A percentile compares a stretch with the other conserved stretches of the same genome.
phyloP scores from a whole-genome alignment of 2,329 filamentous ascomycete genomes.

The Talaromyces sp. region DNA sequence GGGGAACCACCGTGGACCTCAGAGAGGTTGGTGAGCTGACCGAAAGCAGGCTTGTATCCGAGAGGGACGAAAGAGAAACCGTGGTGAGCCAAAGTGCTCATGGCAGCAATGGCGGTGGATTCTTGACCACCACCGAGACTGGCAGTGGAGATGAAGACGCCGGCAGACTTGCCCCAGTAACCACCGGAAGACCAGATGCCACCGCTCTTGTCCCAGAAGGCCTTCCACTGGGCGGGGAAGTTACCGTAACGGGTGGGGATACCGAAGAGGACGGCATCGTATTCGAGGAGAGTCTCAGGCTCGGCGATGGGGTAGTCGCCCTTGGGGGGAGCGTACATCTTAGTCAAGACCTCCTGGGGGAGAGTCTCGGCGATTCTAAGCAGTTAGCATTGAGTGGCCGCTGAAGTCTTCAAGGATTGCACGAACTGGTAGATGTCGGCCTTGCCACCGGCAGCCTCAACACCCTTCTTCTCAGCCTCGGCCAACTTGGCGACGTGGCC shows the following conservation, averaged over 20 bases:
- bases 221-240: slow-evolving; percentile 95
- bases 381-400: not conserved
- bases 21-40: slow-evolving; percentile 63
- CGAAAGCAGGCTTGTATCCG: slow-evolving; percentile 80
- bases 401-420: not conserved
- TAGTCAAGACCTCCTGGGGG: slow-evolving; percentile 71
- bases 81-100: slow-evolving; percentile 88
- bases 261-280: slow-evolving; percentile 88
- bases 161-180: slow-evolving; percentile 84
- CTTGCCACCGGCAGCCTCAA: slow-evolving; percentile 78
- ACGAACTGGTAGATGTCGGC: slow-evolving; percentile 77
- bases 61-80: slow-evolving; percentile 95
- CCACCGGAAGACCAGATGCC: slow-evolving; percentile 75
- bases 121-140: slow-evolving; percentile 89
- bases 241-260: slow-evolving; percentile 96
- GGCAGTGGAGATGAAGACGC: slow-evolving; percentile 85
- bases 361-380: slow-evolving; percentile 79
- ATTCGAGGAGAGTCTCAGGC: slow-evolving; percentile 62
- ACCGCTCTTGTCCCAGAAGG: slow-evolving; percentile 80
- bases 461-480: slow-evolving; percentile 85
- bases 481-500: slow-evolving; percentile 83
- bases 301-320: slow-evolving; percentile 62
- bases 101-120: slow-evolving; percentile 71
- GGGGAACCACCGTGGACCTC: slow-evolving; percentile 84
- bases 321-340: slow-evolving; percentile 88